Evolutionary conservation across 495 filamentous ascomycete genomes (phyloP).

Genomic region (Paragyromitra xinjiangensis): DNA sequence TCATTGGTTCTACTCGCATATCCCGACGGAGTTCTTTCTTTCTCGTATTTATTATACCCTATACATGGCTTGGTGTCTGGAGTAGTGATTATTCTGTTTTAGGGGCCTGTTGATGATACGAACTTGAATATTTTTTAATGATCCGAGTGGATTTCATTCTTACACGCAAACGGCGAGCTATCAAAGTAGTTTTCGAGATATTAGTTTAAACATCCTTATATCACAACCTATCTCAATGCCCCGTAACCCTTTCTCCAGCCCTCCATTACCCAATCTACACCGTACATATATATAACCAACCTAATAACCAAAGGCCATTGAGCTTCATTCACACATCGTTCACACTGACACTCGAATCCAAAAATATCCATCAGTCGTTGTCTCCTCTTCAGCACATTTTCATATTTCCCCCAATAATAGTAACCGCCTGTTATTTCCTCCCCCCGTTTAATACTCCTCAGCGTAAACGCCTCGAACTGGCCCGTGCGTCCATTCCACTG

Average conservation of each 20-base stretch:
- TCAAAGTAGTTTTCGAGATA: not conserved
- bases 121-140: not conserved
- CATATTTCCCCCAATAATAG: not conserved
- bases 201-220: not conserved
- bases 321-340: conserved; percentile 5
- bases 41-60: not conserved
- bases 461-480: not conserved
- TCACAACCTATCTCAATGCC: not conserved
- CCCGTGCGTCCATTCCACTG: not conserved
- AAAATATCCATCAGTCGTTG: not conserved
- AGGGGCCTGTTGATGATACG: not conserved
- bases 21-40: conserved; percentile 4
- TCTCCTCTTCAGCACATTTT: not conserved
- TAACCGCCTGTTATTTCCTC: conserved; percentile 3
- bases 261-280: not conserved
- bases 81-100: conserved; percentile 1
- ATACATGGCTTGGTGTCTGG: conserved; percentile 10
- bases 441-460: not conserved
- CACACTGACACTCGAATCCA: not conserved
- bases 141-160: not conserved
- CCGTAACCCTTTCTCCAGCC: not conserved
- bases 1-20: conserved; percentile 12
- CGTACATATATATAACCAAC: not conserved
- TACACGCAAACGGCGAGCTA: not conserved
- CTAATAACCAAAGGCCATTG: not conserved